phyloP scores from a whole-genome alignment of 148 eudicot species.

The Silene uniflora region DNA sequence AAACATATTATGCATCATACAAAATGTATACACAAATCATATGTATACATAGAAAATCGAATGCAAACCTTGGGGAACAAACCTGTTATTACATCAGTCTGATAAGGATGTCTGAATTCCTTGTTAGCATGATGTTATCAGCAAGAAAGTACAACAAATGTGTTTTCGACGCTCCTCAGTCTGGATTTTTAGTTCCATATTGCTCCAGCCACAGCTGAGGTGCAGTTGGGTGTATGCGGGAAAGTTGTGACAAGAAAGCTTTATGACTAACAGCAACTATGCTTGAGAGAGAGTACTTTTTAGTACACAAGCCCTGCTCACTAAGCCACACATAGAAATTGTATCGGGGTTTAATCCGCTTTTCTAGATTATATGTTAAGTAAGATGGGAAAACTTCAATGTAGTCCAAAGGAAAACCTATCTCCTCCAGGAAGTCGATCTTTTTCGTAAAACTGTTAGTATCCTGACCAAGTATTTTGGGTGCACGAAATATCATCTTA shows the following conservation, averaged over 20 bases:
- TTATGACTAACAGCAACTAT: conserved; percentile 59
- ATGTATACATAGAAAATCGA: not conserved
- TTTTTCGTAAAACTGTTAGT: conserved; percentile 36
- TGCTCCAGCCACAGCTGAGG: conserved; percentile 48
- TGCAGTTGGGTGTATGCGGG: conserved; percentile 51
- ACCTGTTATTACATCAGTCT: conserved; percentile 6
- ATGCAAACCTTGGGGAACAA: not conserved
- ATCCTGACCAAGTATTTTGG: conserved; percentile 59
- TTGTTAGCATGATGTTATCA: not conserved
- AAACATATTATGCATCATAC: not conserved
- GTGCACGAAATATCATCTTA: conserved; percentile 41
- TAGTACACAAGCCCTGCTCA: conserved; percentile 42
- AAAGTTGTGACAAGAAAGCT: conserved; percentile 41
- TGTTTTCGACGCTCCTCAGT: not conserved
- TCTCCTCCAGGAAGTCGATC: conserved; percentile 41
- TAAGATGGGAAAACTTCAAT: conserved; percentile 57
- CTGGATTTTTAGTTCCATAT: not conserved
- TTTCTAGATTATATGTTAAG: conserved; percentile 57
- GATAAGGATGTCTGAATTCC: not conserved
- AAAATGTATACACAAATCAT: not conserved
- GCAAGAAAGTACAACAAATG: not conserved
- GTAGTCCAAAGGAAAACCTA: conserved; percentile 38
- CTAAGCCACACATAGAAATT: conserved; percentile 53
- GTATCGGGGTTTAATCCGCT: conserved; percentile 64
- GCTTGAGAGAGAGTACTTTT: conserved; percentile 41